Evolutionary conservation across 352 stramenopile genomes (phyloP).

Genomic region (Globisporangium nodosum): DNA sequence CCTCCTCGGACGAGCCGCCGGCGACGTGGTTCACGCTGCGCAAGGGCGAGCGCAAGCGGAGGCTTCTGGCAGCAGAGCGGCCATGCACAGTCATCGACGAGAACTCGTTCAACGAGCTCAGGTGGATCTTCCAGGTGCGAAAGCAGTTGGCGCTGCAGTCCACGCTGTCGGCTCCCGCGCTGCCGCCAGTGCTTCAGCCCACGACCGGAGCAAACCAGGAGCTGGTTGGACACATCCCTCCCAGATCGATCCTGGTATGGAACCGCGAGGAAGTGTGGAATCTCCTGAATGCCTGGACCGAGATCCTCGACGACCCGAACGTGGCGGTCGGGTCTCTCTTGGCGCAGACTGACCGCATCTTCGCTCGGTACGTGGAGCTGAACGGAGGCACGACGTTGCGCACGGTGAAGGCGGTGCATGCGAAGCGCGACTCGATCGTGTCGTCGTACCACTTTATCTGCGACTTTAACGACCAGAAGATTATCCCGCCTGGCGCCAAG

Average conservation of each 20-base stretch:
- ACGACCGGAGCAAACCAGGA: neutral
- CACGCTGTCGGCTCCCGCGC: neutral
- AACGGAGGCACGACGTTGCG: constrained; percentile 1
- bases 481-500: neutral
- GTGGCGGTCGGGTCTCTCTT: constrained; percentile 1
- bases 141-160: neutral
- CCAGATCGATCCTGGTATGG: constrained; percentile 3
- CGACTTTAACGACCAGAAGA: constrained; percentile 8
- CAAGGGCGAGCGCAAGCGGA: constrained; percentile 9
- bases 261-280: constrained; percentile 9
- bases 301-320: constrained; percentile 2
- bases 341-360: constrained; percentile 10
- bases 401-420: constrained; percentile 10
- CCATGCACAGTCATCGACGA: constrained; percentile 9
- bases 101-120: constrained; percentile 5
- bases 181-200: neutral
- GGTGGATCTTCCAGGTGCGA: constrained; percentile 4
- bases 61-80: neutral
- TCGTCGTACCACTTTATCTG: constrained; percentile 10
- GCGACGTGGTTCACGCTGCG: constrained; percentile 7
- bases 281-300: constrained; percentile 5
- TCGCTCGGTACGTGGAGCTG: constrained; percentile 4
- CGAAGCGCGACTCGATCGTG: constrained; percentile 11
- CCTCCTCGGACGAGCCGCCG: neutral
- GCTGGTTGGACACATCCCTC: neutral